Percentiles rank a stretch among this genome's conserved stretches.
Conservation (phyloP, 2,329 filamentous ascomycete genomes). For the Graphiopsis chlorocephala region DNA sequence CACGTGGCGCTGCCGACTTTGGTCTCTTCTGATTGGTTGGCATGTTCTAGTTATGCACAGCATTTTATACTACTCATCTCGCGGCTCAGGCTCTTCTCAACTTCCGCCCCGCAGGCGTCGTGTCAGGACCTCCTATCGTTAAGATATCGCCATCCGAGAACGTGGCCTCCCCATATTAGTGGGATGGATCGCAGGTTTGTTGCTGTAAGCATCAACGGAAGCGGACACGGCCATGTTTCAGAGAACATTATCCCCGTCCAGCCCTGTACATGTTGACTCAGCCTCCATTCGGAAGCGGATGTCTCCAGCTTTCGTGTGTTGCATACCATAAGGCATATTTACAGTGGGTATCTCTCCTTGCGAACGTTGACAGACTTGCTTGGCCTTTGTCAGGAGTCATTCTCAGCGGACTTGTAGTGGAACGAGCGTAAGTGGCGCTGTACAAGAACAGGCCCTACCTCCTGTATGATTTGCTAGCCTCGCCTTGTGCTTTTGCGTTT, state of each 20-base stretch:
- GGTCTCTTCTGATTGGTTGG: background rate
- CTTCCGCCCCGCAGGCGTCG: constrained; percentile 14
- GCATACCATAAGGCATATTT: background rate
- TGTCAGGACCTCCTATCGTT: background rate
- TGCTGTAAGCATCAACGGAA: background rate
- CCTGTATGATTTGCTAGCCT: background rate
- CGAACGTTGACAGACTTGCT: background rate
- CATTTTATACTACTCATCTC: background rate
- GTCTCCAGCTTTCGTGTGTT: background rate
- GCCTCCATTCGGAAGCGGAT: background rate
- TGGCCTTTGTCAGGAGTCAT: background rate
- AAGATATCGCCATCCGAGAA: background rate
- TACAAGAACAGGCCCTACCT: background rate
- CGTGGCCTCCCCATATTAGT: background rate
- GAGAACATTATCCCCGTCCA: background rate
- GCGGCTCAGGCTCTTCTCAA: constrained; percentile 6
- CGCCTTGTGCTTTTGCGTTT: background rate
- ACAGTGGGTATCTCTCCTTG: background rate
- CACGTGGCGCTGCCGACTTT: background rate
- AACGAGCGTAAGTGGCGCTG: background rate
- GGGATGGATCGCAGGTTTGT: too few relatives aligned
- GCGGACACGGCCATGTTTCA: background rate
- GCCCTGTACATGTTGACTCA: background rate
- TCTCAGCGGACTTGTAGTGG: background rate
- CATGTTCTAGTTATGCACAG: background rate